Conservation (phyloP, 441 rosid genomes). For the Isatis lusitanica region DNA sequence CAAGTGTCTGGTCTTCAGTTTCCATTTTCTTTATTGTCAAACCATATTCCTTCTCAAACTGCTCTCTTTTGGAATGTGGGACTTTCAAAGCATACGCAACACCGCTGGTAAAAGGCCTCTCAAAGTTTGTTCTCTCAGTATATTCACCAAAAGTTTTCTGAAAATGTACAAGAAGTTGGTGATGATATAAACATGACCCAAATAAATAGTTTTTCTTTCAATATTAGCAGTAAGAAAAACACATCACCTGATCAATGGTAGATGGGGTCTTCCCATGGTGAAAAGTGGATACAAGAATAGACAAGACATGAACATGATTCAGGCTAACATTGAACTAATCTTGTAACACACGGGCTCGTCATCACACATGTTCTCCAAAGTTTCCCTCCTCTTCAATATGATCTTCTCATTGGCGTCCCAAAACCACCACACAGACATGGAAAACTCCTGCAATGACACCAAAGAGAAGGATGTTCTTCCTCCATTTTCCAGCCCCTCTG, state of each 20-base stretch:
- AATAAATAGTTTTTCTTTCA: neutral
- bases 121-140: slow-evolving; percentile 94
- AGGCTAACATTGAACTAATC: slow-evolving; percentile 99
- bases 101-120: slow-evolving; percentile 98
- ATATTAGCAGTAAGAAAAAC: slow-evolving; percentile 2
- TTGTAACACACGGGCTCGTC: slow-evolving; percentile 97
- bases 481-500: slow-evolving; percentile 74
- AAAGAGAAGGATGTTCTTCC: slow-evolving; percentile 60
- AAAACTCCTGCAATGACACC: slow-evolving; percentile 60
- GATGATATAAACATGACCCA: neutral
- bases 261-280: slow-evolving; percentile 95
- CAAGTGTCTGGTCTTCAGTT: slow-evolving; percentile 79
- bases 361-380: slow-evolving; percentile 90
- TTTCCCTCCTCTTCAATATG: slow-evolving; percentile 57
- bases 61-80: slow-evolving; percentile 78
- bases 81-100: slow-evolving; percentile 98
- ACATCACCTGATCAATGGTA: slow-evolving; percentile 90
- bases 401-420: slow-evolving; percentile 49
- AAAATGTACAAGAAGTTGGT: slow-evolving; percentile 23
- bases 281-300: slow-evolving; percentile 93
- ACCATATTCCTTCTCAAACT: slow-evolving; percentile 75
- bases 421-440: slow-evolving; percentile 65
- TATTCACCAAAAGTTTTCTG: slow-evolving; percentile 92
- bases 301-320: slow-evolving; percentile 98
- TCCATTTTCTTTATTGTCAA: slow-evolving; percentile 96